Evolutionary conservation across 1,139 yeast genomes (phyloP).

Genomic region (Zygotorulaspora mrakii): DNA sequence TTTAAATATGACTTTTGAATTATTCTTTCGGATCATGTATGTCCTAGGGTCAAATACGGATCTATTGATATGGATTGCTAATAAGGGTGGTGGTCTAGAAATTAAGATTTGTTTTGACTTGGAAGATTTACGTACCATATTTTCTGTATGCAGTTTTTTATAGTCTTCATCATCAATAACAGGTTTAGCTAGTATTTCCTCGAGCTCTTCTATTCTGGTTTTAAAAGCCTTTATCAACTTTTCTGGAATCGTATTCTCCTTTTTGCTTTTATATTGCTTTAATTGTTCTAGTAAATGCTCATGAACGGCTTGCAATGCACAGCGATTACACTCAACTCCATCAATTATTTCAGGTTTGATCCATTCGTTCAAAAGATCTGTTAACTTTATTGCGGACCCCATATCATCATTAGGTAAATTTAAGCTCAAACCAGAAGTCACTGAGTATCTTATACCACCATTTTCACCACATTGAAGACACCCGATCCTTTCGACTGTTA

Average conservation of each 20-base stretch:
- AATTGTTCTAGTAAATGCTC: constrained; percentile 48
- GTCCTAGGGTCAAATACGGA: constrained; percentile 88
- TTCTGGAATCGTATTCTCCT: constrained; percentile 30
- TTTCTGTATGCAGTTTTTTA: constrained; percentile 66
- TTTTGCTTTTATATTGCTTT: constrained; percentile 34
- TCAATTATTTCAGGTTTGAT: constrained; percentile 78
- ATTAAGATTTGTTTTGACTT: constrained; percentile 80
- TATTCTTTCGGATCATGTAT: constrained; percentile 76
- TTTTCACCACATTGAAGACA: constrained; percentile 87
- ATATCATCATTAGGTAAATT: constrained; percentile 53
- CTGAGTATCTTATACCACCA: constrained; percentile 84
- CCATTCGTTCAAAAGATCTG: constrained; percentile 66
- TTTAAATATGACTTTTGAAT: constrained; percentile 78
- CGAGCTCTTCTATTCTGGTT: constrained; percentile 53
- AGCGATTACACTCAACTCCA: constrained; percentile 89
- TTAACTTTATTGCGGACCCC: constrained; percentile 45
- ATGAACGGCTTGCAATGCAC: constrained; percentile 66
- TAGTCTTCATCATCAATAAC: constrained; percentile 79
- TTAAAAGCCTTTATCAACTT: constrained; percentile 47
- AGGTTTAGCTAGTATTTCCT: constrained; percentile 54
- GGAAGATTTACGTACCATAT: constrained; percentile 68
- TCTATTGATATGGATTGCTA: constrained; percentile 83
- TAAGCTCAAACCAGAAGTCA: constrained; percentile 74
- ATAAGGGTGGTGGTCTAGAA: constrained; percentile 78
- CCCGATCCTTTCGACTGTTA: constrained; percentile 81